These are phyloP conservation scores for Penstemon davidsonii DNA, from an alignment of 257 asterid species.

Conservation along the genomic window DNA sequence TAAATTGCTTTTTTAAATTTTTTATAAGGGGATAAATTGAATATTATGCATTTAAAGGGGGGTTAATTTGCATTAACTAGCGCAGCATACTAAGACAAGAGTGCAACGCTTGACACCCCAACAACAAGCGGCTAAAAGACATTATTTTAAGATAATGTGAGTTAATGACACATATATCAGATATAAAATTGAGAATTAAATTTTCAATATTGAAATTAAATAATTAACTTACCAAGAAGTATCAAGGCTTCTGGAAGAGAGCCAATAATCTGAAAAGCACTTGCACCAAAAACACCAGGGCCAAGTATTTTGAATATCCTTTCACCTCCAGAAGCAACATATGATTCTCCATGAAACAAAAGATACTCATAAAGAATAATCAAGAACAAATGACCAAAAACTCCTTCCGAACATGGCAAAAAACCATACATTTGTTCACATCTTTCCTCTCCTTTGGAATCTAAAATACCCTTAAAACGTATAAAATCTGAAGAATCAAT, in stretches of 20 bases:
- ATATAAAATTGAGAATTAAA: no score
- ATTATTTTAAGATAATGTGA: no score
- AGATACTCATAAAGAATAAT: conserved; percentile 47
- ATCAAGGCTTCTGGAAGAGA: conserved; percentile 50
- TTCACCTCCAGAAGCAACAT: conserved; percentile 46
- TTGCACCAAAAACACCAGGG: conserved; percentile 59
- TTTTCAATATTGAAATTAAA: no score
- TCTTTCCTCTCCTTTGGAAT: conserved; percentile 22
- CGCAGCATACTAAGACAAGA: no score
- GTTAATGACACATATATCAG: no score
- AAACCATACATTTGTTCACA: conserved; percentile 53
- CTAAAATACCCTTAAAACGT: conserved; percentile 5
- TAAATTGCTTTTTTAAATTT: no score
- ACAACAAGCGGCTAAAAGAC: no score
- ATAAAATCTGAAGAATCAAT: neutral
- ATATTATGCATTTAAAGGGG: no score
- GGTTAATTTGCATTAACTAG: no score
- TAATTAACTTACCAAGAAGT: no score
- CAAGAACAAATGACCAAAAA: conserved; percentile 45
- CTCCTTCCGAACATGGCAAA: conserved; percentile 44
- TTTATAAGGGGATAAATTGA: no score
- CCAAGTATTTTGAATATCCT: conserved; percentile 54
- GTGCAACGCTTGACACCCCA: no score
- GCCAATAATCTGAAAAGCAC: conserved; percentile 57
- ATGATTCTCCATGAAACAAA: conserved; percentile 46